These are phyloP conservation scores for Podaxis sp. DNA, from an alignment of 768 basidiomycete genomes.

Conservation along the genomic window DNA sequence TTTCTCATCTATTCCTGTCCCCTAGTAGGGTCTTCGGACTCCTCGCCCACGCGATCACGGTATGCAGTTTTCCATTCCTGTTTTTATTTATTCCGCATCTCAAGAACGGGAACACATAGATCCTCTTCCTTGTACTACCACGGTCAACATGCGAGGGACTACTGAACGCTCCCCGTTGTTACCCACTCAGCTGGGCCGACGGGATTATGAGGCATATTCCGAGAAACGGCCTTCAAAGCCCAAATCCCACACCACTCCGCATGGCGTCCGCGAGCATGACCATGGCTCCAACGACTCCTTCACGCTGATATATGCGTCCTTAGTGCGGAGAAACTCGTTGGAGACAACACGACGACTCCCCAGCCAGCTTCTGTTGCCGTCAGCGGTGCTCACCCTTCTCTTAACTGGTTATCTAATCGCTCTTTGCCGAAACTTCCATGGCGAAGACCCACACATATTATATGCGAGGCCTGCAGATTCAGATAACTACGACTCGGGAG, in stretches of 20 bases:
- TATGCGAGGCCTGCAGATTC: background rate
- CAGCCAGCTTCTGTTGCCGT: background rate
- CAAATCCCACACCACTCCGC: background rate
- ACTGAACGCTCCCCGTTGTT: background rate
- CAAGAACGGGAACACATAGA: background rate
- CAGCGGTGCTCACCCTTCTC: background rate
- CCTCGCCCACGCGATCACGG: background rate
- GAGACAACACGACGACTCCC: background rate
- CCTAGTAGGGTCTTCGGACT: no score
- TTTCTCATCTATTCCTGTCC: no score
- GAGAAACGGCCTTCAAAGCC: background rate
- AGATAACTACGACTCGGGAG: constrained; percentile 6
- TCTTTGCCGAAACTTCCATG: background rate
- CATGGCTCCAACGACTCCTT: background rate
- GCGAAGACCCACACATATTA: background rate
- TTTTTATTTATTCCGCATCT: background rate
- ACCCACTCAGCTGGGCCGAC: background rate
- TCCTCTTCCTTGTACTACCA: background rate
- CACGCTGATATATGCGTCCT: background rate
- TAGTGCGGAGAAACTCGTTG: background rate
- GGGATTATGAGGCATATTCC: background rate
- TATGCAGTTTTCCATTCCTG: background rate
- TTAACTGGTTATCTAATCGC: background rate
- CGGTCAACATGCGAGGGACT: background rate
- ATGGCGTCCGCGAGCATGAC: background rate